A percentile compares a stretch with the other conserved stretches of the same genome.
phyloP scores from a whole-genome alignment of 768 basidiomycete species.

The Amanita pallidorosea region DNA sequence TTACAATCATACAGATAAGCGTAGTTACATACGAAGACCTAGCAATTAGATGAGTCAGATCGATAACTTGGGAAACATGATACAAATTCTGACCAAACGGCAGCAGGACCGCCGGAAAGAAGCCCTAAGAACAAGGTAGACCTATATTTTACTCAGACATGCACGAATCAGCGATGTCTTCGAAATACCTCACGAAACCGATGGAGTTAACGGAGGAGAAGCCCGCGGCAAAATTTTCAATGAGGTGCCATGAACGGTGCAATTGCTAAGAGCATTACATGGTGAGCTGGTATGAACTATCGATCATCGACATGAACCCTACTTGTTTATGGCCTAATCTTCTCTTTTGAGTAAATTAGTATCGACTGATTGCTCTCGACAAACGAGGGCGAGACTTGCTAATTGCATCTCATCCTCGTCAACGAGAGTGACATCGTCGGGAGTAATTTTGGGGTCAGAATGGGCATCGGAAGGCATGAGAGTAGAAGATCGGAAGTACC shows the following conservation, averaged over 20 bases:
- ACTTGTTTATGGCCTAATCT: slow-evolving; percentile 77
- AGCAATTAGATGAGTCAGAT: not conserved
- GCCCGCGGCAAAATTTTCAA: slow-evolving; percentile 83
- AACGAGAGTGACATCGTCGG: slow-evolving; percentile 14
- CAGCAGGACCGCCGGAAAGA: slow-evolving; percentile 78
- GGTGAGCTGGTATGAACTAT: not conserved
- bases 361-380: slow-evolving; percentile 22
- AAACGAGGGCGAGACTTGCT: slow-evolving; percentile 31
- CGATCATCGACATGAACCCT: slow-evolving; percentile 11
- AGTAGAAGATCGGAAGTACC: not conserved
- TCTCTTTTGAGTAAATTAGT: slow-evolving; percentile 52
- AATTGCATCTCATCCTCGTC: slow-evolving; percentile 36
- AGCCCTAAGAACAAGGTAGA: slow-evolving; percentile 74
- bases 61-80: slow-evolving; percentile 6
- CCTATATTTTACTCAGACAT: slow-evolving; percentile 21
- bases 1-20: slow-evolving; percentile 80
- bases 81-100: slow-evolving; percentile 49
- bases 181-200: not conserved
- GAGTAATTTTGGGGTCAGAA: slow-evolving; percentile 15
- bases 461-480: slow-evolving; percentile 11
- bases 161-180: slow-evolving; percentile 1
- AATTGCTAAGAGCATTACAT: slow-evolving; percentile 43
- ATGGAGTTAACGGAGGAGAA: slow-evolving; percentile 43
- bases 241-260: slow-evolving; percentile 73
- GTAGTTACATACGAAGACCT: slow-evolving; percentile 84